Evolutionary conservation across 225 moss, liverwort and hornwort species (phyloP), one percentile per base, ranked within the genome.

Genomic region (Neckera pumila): DNA sequence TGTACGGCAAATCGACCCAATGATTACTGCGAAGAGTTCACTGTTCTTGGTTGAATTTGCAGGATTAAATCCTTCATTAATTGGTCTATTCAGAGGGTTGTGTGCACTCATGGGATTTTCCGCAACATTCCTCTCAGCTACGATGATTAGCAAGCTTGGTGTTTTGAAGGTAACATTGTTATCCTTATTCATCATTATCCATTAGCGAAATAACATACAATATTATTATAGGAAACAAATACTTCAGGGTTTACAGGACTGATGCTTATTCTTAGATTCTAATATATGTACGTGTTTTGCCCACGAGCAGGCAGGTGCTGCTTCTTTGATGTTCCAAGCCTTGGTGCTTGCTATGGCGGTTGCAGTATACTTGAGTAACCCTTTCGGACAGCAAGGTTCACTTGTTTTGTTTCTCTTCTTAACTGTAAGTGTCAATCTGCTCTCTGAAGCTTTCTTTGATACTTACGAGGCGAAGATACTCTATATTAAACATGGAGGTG

Each of bases 81-180:
- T 96, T 82, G 96, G 96, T 54, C 85, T 94, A 22, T 96, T 96
- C 80, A 92, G 96, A 94, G 95, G 95, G 56, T 87, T 96, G 76
- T 96, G 95, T 89, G 96, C 95, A 69, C 89, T 93, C 23, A 95
- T 95, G 96, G 96, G 96, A 84, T 95, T 96, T 87, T 67, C 91
- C 5, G 94, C 96, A 72, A 96, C 96, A 47, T 96, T 96, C 60
- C 90, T 95, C 54, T 94, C 96, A 82, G 94, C 96, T 76, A 90
- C 91, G 67, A 92, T 95, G 79, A 96, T 96, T 54, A 93, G 95
- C 80, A 95, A 91, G 85, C 87, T 96, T 73, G 96, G 96, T 71
- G 94, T 96, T 74, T 84, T 96, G 66, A 95, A 94, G 96, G 96
- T 96, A 89, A 62, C 17, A 40, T 79, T 83, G 40, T 36, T 54